phyloP scores from a whole-genome alignment of 2,329 filamentous ascomycete genomes.

The Aspergillus vadensis region DNA sequence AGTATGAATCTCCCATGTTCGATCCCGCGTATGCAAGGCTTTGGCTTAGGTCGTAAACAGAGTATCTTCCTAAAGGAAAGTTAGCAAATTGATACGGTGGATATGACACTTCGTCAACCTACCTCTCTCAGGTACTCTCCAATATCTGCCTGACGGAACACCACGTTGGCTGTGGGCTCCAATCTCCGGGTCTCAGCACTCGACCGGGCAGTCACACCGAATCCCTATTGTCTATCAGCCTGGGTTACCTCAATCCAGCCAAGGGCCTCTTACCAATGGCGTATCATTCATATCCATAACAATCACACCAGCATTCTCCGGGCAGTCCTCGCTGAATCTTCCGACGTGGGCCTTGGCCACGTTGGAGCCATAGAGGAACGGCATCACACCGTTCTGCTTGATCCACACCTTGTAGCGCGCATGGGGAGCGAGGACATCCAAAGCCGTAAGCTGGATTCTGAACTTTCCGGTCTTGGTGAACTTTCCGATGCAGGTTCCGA shows the following conservation, averaged over 20 bases:
- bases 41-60: conserved; percentile 57
- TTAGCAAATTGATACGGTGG: conserved; percentile 16
- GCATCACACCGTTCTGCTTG: conserved; percentile 95
- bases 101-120: conserved; percentile 14
- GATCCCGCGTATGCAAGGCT: conserved; percentile 20
- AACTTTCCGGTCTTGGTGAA: conserved; percentile 6
- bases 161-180: conserved; percentile 86
- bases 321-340: conserved; percentile 85
- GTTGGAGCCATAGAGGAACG: conserved; percentile 92
- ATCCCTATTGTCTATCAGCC: conserved; percentile 60
- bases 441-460: conserved; percentile 78
- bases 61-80: conserved; percentile 56
- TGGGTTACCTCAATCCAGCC: not conserved
- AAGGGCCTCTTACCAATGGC: conserved; percentile 56
- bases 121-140: conserved; percentile 90
- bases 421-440: conserved; percentile 85
- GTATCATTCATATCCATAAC: conserved; percentile 91
- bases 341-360: conserved; percentile 81
- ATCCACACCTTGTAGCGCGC: conserved; percentile 98
- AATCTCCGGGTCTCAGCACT: conserved; percentile 80
- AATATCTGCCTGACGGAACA: conserved; percentile 89
- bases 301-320: conserved; percentile 88
- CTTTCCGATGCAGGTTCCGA: conserved; percentile 54
- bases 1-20: conserved; percentile 28
- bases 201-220: conserved; percentile 85